phyloP scores from a whole-genome alignment of 805 yeast species.

The Yarrowia yakushimensis region DNA sequence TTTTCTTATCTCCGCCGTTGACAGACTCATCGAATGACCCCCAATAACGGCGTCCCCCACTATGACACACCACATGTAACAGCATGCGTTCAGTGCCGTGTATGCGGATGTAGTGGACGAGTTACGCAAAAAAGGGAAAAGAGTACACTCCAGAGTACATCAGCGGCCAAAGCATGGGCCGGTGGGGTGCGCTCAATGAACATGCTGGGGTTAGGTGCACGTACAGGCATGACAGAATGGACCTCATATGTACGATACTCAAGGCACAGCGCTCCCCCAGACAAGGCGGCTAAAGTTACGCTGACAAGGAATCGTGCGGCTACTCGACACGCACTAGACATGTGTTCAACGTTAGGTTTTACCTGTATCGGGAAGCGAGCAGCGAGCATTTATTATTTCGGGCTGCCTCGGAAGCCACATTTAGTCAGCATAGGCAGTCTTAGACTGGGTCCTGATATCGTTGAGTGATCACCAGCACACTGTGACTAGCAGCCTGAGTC shows the following conservation, averaged over 20 bases:
- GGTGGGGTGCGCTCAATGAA: too few species aligned
- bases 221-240: not conserved
- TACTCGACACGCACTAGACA: not conserved
- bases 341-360: not conserved
- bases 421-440: not conserved
- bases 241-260: not conserved
- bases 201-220: not conserved
- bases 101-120: too few species aligned
- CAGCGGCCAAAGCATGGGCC: too few species aligned
- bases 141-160: too few species aligned
- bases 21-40: not conserved
- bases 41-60: too few species aligned
- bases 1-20: not conserved
- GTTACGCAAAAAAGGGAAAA: too few species aligned
- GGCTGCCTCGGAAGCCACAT: not conserved
- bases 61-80: not conserved
- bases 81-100: not conserved
- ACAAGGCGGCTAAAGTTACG: conserved; percentile 24
- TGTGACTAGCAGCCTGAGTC: not conserved
- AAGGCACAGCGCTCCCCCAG: not conserved
- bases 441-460: not conserved
- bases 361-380: conserved; percentile 9
- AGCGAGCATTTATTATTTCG: not conserved
- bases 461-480: not conserved
- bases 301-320: conserved; percentile 22